Base-by-base conservation (phyloP, 768 basidiomycete genomes). In the Pleurotus salmoneostramineus region DNA sequence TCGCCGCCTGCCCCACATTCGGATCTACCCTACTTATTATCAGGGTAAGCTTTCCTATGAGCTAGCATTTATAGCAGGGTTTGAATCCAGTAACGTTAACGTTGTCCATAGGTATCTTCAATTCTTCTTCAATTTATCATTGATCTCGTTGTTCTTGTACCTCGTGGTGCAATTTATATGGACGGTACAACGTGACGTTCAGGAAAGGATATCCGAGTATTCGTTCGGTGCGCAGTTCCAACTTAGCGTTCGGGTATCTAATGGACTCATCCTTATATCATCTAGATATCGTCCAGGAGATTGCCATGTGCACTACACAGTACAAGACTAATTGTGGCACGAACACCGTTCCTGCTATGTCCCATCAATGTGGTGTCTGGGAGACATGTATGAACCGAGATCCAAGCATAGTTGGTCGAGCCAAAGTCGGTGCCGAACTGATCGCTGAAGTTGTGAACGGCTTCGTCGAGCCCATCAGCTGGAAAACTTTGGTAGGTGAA, bases 391-490 rank as follows among this genome's bases (percentile, higher is more conserved):
- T 97, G 95, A 88, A 90, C 72, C 87, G 92, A 59, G 95, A 98
- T 77, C 93, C 95, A 56, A 85, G 87, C 15, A 86, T 88, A 42
- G 84, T 95, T 43, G 93, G 93, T 1, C 89, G 93, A 58, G 92
- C 94, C 59, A 87, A 84, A 65, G 89, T 99, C 62, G 87, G 91
- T 45, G 95, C 95, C 58, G 94, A 98, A 77, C 85, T 97, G 58
- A 88, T 98, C 71, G 96, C 93, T 54, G 95, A 97, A 67, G 90
- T 98, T 45, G 87, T 98, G 61, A 97, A 98, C 69, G 87, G 93
- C 1, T 99, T 99, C 68, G 91, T 98, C 11, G 96, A 99, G 68
- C 90, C 91, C 50, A 95, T 99, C 72, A 94, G 90, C 69, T 98
- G 95, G 93, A 97, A 95, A 75, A 95, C 95, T 10, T 74, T 98